phyloP scores from a whole-genome alignment of 2,329 filamentous ascomycete species.

The Tolypocladium album region DNA sequence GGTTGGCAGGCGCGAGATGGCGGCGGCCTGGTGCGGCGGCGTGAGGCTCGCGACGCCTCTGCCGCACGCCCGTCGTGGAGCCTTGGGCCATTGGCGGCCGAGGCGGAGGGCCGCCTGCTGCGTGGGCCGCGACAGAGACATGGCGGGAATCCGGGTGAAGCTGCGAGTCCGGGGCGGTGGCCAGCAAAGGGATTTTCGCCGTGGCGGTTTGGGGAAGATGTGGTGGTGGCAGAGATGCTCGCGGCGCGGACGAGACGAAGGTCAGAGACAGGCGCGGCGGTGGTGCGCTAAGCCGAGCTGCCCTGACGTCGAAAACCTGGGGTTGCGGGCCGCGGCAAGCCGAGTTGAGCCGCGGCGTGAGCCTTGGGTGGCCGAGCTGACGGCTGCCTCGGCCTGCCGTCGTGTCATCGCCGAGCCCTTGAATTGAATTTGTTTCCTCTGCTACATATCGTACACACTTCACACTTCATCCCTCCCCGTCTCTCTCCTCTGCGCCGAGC shows the following conservation, averaged over 20 bases:
- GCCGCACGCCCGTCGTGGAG: slow-evolving; percentile 18
- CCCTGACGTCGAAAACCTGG: slow-evolving; percentile 5
- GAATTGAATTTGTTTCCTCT: neutral
- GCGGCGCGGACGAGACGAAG: neutral
- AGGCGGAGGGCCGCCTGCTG: slow-evolving; percentile 32
- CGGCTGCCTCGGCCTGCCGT: neutral
- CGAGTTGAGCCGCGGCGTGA: slow-evolving; percentile 26
- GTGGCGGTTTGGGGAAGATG: no score
- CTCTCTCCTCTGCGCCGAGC: neutral
- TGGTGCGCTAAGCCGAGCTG: slow-evolving; percentile 1
- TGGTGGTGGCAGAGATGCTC: neutral
- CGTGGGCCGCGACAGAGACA: slow-evolving; percentile 37
- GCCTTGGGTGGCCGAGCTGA: slow-evolving; percentile 4
- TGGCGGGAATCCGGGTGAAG: slow-evolving; percentile 19
- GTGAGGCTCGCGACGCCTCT: slow-evolving; percentile 62
- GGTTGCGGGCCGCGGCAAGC: slow-evolving; percentile 27
- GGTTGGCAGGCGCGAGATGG: slow-evolving; percentile 71
- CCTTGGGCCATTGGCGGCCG: slow-evolving; percentile 6
- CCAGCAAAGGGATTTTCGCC: neutral
- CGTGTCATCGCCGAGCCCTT: neutral
- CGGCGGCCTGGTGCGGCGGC: slow-evolving; percentile 67
- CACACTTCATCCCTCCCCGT: neutral
- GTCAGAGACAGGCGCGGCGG: neutral
- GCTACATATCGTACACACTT: neutral
- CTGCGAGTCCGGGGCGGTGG: neutral